Evolutionary conservation across 768 basidiomycete species (phyloP), one percentile per base, ranked within the genome.

Genomic region (Pluteus cervinus): DNA sequence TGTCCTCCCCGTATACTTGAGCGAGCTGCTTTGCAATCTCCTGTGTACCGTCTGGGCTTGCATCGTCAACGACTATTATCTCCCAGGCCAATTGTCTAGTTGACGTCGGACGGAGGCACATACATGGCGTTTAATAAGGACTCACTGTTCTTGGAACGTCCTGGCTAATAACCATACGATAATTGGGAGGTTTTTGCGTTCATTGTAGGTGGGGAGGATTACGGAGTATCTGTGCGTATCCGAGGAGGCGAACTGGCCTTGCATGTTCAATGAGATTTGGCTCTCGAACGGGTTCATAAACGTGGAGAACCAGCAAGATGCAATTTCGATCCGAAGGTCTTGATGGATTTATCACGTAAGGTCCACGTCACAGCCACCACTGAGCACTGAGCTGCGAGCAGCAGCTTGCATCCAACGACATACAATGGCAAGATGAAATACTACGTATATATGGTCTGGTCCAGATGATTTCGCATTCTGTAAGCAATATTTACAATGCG

Each of bases 131-230:
- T 12, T 10, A 24, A 28, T 28, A 11, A 34, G 23, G 22, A 65
- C 83, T 52, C 54, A 91, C 90, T 88, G 70, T 53, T 86, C 76
- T 33, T 65, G 57, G 45, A 94, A 93, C 2, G 77, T 78, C 43
- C 71, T 80, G 9, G 83, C 85, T 33, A 94, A 63, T 2, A 94
- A 65, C 86, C 88, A 93, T 22, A 90, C 54, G 43, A 93, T 83
- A 37, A 94, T 75, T 1, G 91, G 91, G 12, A 94, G 63, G 53
- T 94, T 93, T 63, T 85, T 88, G 52, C 91, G 79, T 56, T 93
- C 91, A 54, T 94, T 92, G 60, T 93, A 94, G 1, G 91, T 94
- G 21, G 91, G 91, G 2, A 94, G 71, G 51, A 94, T 92, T 43
- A 94, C 88, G 24, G 86, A 88, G 59, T 92, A 92, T 60, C 85